Conservation (phyloP, 2,329 filamentous ascomycete species). For the Aspergillus sp. region DNA sequence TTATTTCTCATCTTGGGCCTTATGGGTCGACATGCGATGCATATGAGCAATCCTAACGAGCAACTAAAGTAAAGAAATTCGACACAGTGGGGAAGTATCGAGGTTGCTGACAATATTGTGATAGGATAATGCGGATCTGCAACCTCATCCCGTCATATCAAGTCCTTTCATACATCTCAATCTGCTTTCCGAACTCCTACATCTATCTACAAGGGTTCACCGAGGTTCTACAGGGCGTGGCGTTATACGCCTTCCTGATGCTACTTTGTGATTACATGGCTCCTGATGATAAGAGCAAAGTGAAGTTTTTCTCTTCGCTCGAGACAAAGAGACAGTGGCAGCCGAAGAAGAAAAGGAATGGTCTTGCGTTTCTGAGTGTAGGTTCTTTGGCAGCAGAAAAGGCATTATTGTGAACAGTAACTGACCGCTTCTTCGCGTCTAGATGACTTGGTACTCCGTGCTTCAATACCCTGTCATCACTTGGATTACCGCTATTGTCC, state of each 20-base stretch:
- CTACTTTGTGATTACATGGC: constrained; percentile 48
- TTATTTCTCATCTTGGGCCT: constrained; percentile 32
- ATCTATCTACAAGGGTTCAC: constrained; percentile 46
- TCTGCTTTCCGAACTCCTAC: constrained; percentile 41
- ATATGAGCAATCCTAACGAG: constrained; percentile 45
- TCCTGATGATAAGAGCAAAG: constrained; percentile 27
- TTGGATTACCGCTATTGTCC: constrained; percentile 27
- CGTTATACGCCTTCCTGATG: constrained; percentile 49
- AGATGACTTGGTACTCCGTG: constrained; percentile 7
- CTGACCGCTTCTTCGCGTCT: background rate
- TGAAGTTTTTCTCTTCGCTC: background rate
- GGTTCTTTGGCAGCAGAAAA: too few species aligned
- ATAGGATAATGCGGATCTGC: constrained; percentile 47
- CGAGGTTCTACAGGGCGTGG: constrained; percentile 43
- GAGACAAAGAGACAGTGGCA: too few species aligned
- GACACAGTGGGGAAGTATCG: background rate
- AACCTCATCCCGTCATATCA: constrained; percentile 46
- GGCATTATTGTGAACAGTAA: background rate
- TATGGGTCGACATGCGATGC: constrained; percentile 41
- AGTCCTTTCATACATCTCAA: constrained; percentile 42
- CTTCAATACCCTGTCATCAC: constrained; percentile 44
- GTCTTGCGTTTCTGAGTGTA: too few species aligned
- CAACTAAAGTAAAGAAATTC: constrained; percentile 40
- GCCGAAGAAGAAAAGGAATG: too few species aligned
- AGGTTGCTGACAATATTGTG: background rate